Base-by-base conservation (phyloP, 1,284 basidiomycete genomes). In the Pterulicium gracile region DNA sequence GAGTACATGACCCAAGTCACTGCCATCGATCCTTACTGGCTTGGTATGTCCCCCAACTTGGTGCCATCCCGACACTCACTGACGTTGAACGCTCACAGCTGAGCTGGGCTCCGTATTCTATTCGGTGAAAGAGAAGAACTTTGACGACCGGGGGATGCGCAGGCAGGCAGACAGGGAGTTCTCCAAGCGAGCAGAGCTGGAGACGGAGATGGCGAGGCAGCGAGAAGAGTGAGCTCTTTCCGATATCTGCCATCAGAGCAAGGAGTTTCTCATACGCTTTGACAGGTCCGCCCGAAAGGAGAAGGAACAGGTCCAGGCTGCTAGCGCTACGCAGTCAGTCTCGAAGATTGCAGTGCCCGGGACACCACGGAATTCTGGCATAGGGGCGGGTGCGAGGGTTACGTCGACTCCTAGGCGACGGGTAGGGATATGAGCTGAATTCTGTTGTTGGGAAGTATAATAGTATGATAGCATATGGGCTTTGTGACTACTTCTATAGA, bases 1-100 rank as follows among this genome's bases (percentile, higher is more conserved):
- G 82, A 94, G 67, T 95, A 97, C 65, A 95, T 96, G 91, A 94
- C 91, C 17, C 90, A 92, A 60, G 93, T 98, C 13, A 96, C 94
- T 1, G 83, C 93, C 0, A 88, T 97, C 47, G 91, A 97, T 59
- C 83, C 93, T 2, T 91, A 92, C 63, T 97, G 94, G 93, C 76
- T 97, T 24, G 27, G 27, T 32, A 24, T 22, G 46, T 44, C 3
- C 32, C n/a, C 34, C 4, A 14, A 20, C 40, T 14, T 27, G 27
- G 1, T 34, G 42, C 40, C 23, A 23, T 23, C 35, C 20, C 48
- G 43, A 51, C 19, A 34, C 17, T 32, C 15, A n/a, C 47, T 41
- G 10, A 41, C 19, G 7, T 17, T 10, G 10, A n/a, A 34, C 27
- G 12, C 50, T 45, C 53, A 21, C 53, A 88, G 91, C 91, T 55